Evolutionary conservation across 2,329 filamentous ascomycete species (phyloP).

Genomic region (Raffaelea arxii): DNA sequence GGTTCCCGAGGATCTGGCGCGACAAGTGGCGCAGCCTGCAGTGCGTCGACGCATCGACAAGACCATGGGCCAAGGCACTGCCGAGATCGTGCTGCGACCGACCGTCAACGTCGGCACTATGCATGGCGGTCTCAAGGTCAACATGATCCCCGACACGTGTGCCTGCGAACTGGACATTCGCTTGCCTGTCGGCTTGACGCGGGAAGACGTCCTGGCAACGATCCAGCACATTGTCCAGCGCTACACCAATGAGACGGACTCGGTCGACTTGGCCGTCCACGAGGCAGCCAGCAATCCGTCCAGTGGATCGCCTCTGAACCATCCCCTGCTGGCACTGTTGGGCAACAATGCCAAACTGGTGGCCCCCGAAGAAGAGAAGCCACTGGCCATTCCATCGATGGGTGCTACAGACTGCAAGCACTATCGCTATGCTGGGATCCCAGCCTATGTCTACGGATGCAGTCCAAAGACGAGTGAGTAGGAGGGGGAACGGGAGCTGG

Average conservation of each 20-base stretch:
- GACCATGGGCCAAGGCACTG: constrained; percentile 8
- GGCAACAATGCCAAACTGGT: constrained; percentile 2
- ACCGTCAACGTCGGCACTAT: constrained; percentile 10
- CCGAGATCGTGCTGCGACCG: constrained; percentile 3
- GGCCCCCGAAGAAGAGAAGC: not conserved
- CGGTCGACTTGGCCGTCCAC: constrained; percentile 4
- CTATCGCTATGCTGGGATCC: constrained; percentile 7
- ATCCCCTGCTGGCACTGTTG: constrained; percentile 3
- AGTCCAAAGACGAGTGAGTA: constrained; percentile 5
- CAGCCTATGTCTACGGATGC: constrained; percentile 7
- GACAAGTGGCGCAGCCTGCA: constrained; percentile 1
- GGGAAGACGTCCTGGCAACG: not conserved
- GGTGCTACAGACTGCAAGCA: constrained; percentile 10
- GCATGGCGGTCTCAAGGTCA: constrained; percentile 5
- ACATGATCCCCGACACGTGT: constrained; percentile 8
- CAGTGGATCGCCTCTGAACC: constrained; percentile 5
- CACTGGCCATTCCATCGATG: constrained; percentile 9
- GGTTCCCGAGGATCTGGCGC: constrained; percentile 1
- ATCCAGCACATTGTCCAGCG: not conserved
- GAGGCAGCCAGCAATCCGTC: constrained; percentile 9
- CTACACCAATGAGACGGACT: not conserved
- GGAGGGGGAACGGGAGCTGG: no score
- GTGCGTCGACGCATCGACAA: constrained; percentile 5
- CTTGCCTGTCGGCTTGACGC: constrained; percentile 5
- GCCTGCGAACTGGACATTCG: constrained; percentile 4